Percentiles rank a stretch among this genome's conserved stretches.
Evolutionary conservation across 106 monocot species (phyloP).

Genomic region (Dioscorea zingiberensis): DNA sequence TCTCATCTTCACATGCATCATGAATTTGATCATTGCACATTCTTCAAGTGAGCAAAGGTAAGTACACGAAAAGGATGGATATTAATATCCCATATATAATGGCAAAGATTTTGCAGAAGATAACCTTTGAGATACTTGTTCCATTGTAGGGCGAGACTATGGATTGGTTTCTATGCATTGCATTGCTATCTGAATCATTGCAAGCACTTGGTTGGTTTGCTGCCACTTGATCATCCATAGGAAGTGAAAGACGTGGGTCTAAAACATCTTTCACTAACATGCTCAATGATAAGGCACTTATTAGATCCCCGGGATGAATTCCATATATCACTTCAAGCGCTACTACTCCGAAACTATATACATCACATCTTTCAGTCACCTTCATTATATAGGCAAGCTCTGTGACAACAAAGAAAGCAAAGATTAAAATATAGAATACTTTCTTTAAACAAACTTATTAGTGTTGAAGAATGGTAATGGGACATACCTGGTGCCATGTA

Average conservation of each 20-base stretch:
- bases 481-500: conserved; percentile 92
- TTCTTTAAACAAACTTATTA: background rate
- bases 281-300: conserved; percentile 1
- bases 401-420: conserved; percentile 17
- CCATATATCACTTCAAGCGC: conserved; percentile 82
- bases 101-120: no score
- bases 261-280: conserved; percentile 10
- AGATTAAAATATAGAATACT: background rate
- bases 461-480: background rate
- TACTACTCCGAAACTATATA: conserved; percentile 93
- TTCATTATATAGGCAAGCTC: conserved; percentile 98
- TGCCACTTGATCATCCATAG: background rate
- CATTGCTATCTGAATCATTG: background rate
- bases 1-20: no score
- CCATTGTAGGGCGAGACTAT: conserved; percentile 6
- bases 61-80: background rate
- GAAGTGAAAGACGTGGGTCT: conserved; percentile 1
- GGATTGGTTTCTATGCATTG: conserved; percentile 1
- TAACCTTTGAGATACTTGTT: background rate
- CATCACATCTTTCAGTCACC: conserved; percentile 92
- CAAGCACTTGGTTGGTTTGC: background rate
- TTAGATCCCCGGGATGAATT: conserved; percentile 42
- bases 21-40: no score
- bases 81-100: background rate
- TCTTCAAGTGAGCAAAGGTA: background rate